phyloP scores from a whole-genome alignment of 495 filamentous ascomycete genomes.

The Aspergillus egyptiacus region DNA sequence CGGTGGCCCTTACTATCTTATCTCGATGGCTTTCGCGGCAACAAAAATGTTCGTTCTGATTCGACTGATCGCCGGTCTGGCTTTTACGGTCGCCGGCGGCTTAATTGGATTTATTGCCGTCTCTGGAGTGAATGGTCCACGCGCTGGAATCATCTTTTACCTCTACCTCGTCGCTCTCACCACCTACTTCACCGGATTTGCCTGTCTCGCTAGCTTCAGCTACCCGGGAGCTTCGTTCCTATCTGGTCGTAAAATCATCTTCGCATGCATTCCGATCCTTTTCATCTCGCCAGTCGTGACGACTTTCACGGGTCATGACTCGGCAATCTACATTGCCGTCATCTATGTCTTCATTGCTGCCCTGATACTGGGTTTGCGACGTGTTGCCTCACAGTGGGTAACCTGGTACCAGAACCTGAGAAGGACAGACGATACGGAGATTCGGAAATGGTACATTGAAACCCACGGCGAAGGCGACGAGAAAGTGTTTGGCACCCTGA shows the following conservation, averaged over 20 bases:
- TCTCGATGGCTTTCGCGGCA: constrained; percentile 54
- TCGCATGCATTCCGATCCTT: constrained; percentile 41
- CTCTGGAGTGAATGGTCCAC: constrained; percentile 30
- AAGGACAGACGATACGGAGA: constrained; percentile 43
- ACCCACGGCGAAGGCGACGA: constrained; percentile 29
- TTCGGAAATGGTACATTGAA: constrained; percentile 44
- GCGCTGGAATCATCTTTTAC: constrained; percentile 44
- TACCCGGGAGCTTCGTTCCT: constrained; percentile 49
- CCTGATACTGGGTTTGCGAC: constrained; percentile 41
- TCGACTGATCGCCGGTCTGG: constrained; percentile 52
- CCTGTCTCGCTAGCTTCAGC: constrained; percentile 51
- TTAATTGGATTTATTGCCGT: constrained; percentile 47
- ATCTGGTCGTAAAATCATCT: constrained; percentile 43
- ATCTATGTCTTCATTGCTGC: constrained; percentile 42
- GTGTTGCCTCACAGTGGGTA: constrained; percentile 45
- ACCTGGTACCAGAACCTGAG: constrained; percentile 45
- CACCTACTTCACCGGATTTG: constrained; percentile 46
- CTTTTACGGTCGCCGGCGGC: constrained; percentile 44
- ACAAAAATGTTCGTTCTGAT: constrained; percentile 57
- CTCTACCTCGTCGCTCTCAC: constrained; percentile 45
- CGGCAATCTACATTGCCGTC: constrained; percentile 42
- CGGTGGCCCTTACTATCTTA: constrained; percentile 55
- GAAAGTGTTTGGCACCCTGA: constrained; percentile 33
- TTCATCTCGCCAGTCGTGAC: constrained; percentile 45
- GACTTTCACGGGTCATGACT: constrained; percentile 41